A percentile compares a stretch with the other conserved stretches of the same genome.
Conservation (phyloP, 768 basidiomycete genomes). For the Boletellus sp. region DNA sequence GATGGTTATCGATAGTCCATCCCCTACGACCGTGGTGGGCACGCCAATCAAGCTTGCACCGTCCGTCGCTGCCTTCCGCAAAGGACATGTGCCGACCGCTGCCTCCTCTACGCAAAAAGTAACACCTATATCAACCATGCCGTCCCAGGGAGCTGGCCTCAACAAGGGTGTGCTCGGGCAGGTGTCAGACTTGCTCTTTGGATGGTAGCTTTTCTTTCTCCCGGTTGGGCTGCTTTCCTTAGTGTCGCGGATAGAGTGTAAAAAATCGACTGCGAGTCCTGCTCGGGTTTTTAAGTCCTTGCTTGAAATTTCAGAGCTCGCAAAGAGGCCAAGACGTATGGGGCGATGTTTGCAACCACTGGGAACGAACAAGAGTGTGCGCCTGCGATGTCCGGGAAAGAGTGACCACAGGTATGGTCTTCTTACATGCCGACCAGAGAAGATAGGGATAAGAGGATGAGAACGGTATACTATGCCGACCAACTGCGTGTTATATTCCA, state of each 20-base stretch:
- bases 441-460: no score
- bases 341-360: no score
- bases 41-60: slow-evolving; percentile 74
- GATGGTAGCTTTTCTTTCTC: slow-evolving; percentile 50
- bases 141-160: slow-evolving; percentile 32
- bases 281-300: background rate
- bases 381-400: no score
- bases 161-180: slow-evolving; percentile 66
- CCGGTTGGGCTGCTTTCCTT: background rate
- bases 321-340: background rate
- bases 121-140: slow-evolving; percentile 5
- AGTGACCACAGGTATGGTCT: no score
- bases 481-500: no score
- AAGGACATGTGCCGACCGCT: slow-evolving; percentile 32
- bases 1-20: slow-evolving; percentile 47
- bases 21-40: slow-evolving; percentile 46
- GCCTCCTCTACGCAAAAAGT: slow-evolving; percentile 24
- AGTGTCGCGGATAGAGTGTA: background rate
- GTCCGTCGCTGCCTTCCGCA: slow-evolving; percentile 68
- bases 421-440: no score
- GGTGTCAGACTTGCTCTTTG: slow-evolving; percentile 77
- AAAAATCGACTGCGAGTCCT: background rate
- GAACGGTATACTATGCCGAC: no score
- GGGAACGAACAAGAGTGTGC: no score
- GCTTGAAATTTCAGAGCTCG: background rate